Conservation (phyloP, 1,284 basidiomycete genomes). For the Fomitopsis pinicola region DNA sequence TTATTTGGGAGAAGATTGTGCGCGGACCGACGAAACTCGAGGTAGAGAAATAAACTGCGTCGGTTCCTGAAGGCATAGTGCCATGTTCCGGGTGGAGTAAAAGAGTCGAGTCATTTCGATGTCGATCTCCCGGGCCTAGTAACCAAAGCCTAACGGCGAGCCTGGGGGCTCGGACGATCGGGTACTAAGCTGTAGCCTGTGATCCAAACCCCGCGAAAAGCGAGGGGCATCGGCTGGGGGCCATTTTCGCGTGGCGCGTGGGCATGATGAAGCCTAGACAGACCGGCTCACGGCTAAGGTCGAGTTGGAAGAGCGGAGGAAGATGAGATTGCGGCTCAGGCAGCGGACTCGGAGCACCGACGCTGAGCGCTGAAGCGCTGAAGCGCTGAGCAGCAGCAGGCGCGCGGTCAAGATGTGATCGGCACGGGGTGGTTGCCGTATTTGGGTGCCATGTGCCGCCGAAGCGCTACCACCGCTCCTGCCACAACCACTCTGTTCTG, state of each 20-base stretch:
- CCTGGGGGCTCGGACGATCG: no score
- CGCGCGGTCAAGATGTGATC: neutral
- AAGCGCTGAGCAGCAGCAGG: neutral
- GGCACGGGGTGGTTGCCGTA: neutral
- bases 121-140: no score
- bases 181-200: no score
- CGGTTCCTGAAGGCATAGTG: neutral
- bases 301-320: neutral
- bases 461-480: neutral
- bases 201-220: no score
- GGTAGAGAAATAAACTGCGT: neutral
- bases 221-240: no score
- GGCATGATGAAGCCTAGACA: no score
- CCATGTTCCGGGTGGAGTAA: no score
- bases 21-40: neutral
- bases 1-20: neutral
- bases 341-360: neutral
- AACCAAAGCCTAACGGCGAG: no score
- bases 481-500: neutral
- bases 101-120: no score
- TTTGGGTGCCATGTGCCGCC: neutral
- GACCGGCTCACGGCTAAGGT: neutral
- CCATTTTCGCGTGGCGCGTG: no score
- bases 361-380: no score
- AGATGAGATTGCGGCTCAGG: neutral